phyloP scores from a whole-genome alignment of 306 rosid species.

The Chamaecrista fasciculata region DNA sequence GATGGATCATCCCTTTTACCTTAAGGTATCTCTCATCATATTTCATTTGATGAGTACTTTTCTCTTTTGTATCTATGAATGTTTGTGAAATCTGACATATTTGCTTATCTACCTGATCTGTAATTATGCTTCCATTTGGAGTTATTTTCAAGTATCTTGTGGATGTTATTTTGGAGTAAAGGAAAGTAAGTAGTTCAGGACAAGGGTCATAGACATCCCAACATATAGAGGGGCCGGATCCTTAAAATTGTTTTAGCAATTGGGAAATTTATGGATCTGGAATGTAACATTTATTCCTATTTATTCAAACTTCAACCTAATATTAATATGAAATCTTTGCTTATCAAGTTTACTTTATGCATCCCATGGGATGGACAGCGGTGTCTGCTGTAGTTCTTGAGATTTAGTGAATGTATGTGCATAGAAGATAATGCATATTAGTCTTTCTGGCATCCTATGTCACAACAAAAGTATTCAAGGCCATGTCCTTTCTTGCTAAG shows the following conservation, averaged over 20 bases:
- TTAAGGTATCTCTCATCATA: constrained; percentile 49
- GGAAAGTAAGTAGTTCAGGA: not conserved
- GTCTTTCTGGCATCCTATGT: too few relatives aligned
- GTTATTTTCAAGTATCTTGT: not conserved
- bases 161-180: not conserved
- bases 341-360: not conserved
- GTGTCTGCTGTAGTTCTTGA: too few relatives aligned
- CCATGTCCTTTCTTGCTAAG: not conserved
- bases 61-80: not conserved
- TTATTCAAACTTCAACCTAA: not conserved
- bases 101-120: not conserved
- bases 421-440: too few relatives aligned
- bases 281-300: not conserved
- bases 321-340: not conserved
- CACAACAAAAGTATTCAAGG: too few relatives aligned
- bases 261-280: not conserved
- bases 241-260: not conserved
- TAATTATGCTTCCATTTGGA: not conserved
- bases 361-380: not conserved
- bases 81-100: not conserved
- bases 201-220: not conserved
- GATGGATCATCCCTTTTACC: constrained; percentile 62
- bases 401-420: too few relatives aligned
- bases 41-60: not conserved
- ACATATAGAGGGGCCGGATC: not conserved